Evolutionary conservation across 768 basidiomycete genomes (phyloP).

Genomic region (Tubosaeta sp.): DNA sequence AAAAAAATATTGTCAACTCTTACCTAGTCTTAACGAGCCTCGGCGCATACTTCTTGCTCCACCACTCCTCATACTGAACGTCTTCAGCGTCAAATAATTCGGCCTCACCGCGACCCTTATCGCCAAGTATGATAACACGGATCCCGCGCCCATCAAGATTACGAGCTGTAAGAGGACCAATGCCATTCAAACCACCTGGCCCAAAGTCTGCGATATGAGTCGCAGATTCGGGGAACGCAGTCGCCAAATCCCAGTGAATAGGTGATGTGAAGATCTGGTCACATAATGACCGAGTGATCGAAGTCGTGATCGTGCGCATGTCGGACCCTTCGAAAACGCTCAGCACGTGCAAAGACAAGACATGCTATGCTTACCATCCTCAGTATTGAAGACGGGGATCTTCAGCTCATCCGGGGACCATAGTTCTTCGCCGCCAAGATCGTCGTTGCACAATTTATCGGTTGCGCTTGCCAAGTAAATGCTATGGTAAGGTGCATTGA

Average conservation of each 20-base stretch:
- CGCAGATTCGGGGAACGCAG: constrained; percentile 81
- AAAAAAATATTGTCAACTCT: background rate
- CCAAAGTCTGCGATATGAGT: constrained; percentile 98
- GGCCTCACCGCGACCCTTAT: constrained; percentile 81
- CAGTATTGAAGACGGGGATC: constrained; percentile 90
- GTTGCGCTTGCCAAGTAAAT: constrained; percentile 71
- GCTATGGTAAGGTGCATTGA: constrained; percentile 96
- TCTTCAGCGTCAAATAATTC: constrained; percentile 71
- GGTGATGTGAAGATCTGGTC: constrained; percentile 90
- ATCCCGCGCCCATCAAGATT: constrained; percentile 94
- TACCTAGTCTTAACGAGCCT: constrained; percentile 86
- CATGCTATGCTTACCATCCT: constrained; percentile 62
- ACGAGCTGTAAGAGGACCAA: constrained; percentile 84
- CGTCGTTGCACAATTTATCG: constrained; percentile 70
- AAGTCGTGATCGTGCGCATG: constrained; percentile 61
- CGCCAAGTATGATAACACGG: constrained; percentile 85
- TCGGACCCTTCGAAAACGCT: constrained; percentile 61
- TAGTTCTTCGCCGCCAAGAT: constrained; percentile 72
- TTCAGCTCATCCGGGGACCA: constrained; percentile 67
- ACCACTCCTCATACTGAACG: constrained; percentile 80
- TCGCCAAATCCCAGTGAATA: constrained; percentile 92
- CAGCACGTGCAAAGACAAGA: constrained; percentile 19
- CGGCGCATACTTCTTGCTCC: constrained; percentile 87
- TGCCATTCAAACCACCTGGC: constrained; percentile 89
- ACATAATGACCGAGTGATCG: constrained; percentile 83